Evolutionary conservation across 2,329 filamentous ascomycete species (phyloP).

Genomic region (Verticillium isaacii): DNA sequence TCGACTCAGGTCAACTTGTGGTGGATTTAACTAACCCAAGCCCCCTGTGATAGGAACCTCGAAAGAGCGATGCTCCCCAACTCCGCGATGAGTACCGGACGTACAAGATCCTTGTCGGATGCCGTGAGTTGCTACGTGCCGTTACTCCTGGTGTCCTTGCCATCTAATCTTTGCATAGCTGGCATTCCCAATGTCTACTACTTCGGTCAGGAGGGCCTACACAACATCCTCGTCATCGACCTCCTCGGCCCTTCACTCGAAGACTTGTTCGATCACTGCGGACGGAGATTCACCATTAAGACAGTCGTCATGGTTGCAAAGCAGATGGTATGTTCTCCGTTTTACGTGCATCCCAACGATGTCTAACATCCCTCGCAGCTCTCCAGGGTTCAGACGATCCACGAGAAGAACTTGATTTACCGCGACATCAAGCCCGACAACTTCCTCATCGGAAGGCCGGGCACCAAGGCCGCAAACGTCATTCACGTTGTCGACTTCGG

Average conservation of each 20-base stretch:
- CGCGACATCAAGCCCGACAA: constrained; percentile 99
- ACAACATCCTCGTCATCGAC: constrained; percentile 98
- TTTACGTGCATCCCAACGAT: background rate
- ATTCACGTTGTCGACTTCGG: constrained; percentile 99
- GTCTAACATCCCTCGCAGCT: constrained; percentile 45
- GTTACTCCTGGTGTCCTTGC: constrained; percentile 15
- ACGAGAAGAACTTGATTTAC: constrained; percentile 99
- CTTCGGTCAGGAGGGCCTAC: constrained; percentile 95
- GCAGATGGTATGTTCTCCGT: constrained; percentile 71
- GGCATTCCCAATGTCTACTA: constrained; percentile 99
- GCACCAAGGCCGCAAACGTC: constrained; percentile 91
- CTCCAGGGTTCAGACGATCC: constrained; percentile 86
- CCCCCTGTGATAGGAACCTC: constrained; percentile 67
- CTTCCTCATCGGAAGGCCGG: constrained; percentile 90
- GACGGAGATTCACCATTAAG: constrained; percentile 91
- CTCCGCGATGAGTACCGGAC: constrained; percentile 97
- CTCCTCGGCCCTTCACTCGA: constrained; percentile 91
- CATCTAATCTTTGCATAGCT: constrained; percentile 47
- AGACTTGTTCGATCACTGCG: constrained; percentile 96
- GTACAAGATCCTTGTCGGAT: constrained; percentile 98
- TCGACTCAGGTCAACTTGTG: background rate
- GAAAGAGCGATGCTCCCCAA: constrained; percentile 97
- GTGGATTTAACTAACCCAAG: background rate
- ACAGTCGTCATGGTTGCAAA: constrained; percentile 99
- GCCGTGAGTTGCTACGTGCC: constrained; percentile 65